Conservation (phyloP, 192 early-diverging fungal species). For the Entomortierella parvispora region DNA sequence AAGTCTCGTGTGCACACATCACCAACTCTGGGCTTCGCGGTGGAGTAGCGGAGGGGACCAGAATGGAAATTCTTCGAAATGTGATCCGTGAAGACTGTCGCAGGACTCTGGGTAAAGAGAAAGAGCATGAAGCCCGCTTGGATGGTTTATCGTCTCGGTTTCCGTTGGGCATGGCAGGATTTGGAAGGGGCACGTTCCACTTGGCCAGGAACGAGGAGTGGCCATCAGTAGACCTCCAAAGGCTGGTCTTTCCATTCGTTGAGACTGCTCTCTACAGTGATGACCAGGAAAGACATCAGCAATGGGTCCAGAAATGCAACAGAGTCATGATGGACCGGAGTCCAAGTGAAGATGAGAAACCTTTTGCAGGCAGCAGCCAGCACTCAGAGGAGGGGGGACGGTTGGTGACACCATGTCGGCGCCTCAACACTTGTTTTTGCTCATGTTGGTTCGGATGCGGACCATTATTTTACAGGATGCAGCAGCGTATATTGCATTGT, state of each 20-base stretch:
- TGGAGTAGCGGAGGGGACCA: neutral
- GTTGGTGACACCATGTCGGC: neutral
- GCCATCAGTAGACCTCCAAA: constrained; percentile 1
- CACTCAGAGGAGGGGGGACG: neutral
- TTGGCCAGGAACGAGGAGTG: neutral
- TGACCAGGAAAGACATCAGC: neutral
- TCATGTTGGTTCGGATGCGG: constrained; percentile 4
- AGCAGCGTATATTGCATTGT: neutral
- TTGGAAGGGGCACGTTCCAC: constrained; percentile 1
- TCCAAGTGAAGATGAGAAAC: neutral
- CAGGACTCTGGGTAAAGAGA: neutral
- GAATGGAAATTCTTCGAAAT: neutral
- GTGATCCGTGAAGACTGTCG: neutral
- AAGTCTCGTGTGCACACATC: neutral
- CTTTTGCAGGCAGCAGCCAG: neutral
- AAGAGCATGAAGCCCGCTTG: neutral
- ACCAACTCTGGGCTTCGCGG: constrained; percentile 14
- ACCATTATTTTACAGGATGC: constrained; percentile 7
- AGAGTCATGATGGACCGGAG: neutral
- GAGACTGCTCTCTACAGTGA: neutral
- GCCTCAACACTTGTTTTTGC: neutral
- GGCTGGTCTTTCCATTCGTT: constrained; percentile 16
- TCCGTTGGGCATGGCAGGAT: constrained; percentile 4
- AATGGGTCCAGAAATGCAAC: constrained; percentile 1
- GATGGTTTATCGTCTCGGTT: neutral